Percentiles rank a stretch among this genome's conserved stretches.
phyloP scores from a whole-genome alignment of 2,329 filamentous ascomycete species.

The Hypoxylon sp. region DNA sequence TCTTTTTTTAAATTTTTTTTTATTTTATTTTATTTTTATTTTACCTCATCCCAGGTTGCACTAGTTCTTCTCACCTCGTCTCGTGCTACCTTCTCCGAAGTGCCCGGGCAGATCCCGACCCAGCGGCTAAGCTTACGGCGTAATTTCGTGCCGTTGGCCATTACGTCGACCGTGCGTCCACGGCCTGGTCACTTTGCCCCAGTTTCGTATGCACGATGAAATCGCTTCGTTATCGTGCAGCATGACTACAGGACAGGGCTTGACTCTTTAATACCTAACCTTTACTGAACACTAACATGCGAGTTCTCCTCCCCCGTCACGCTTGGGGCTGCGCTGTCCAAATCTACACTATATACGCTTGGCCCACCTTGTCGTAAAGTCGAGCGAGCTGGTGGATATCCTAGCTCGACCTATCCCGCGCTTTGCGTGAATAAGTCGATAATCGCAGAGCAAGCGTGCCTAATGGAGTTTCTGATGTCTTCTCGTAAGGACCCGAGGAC shows the following conservation, averaged over 20 bases:
- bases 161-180: conserved; percentile 27
- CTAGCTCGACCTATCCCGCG: conserved; percentile 27
- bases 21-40: no score
- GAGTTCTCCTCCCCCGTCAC: conserved; percentile 9
- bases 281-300: conserved; percentile 2
- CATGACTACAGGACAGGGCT: conserved; percentile 33
- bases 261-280: conserved; percentile 14
- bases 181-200: conserved; percentile 30
- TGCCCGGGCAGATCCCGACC: conserved; percentile 36
- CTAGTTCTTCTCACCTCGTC: conserved; percentile 27
- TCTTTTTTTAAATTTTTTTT: no score
- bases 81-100: conserved; percentile 32
- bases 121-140: conserved; percentile 41
- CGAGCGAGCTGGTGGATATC: conserved; percentile 18
- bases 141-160: conserved; percentile 34
- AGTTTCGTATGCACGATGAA: conserved; percentile 40
- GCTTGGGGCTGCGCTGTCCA: conserved; percentile 5
- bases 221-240: conserved; percentile 39
- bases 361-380: conserved; percentile 11
- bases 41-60: conserved; percentile 15
- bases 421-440: conserved; percentile 24
- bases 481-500: conserved; percentile 23
- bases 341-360: conserved; percentile 10
- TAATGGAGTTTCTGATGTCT: conserved; percentile 25
- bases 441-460: conserved; percentile 12